phyloP scores from a whole-genome alignment of 1,139 yeast species.

The Yamadazyma atmosphaerica region DNA sequence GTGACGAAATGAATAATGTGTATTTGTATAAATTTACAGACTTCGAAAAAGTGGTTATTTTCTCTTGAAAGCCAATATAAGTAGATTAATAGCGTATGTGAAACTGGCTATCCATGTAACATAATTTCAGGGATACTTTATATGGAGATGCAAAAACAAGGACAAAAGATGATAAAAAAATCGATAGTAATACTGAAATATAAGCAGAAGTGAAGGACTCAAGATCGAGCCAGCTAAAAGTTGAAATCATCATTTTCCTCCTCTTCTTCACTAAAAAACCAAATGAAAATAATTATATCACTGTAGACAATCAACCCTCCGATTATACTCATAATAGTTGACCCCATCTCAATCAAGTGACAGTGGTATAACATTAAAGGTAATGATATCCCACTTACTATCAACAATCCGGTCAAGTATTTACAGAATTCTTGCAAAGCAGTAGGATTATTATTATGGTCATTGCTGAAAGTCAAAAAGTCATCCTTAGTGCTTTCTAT shows the following conservation, averaged over 20 bases:
- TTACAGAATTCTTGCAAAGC: constrained; percentile 60
- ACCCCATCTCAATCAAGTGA: constrained; percentile 53
- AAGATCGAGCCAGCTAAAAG: constrained; percentile 22
- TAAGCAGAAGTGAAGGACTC: neutral
- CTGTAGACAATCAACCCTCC: constrained; percentile 76
- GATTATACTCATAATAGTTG: constrained; percentile 61
- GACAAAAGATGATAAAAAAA: neutral
- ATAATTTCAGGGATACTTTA: neutral
- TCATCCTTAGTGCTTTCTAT: constrained; percentile 51
- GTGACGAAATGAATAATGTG: neutral
- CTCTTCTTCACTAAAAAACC: constrained; percentile 64
- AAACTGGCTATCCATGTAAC: neutral
- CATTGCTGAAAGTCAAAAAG: constrained; percentile 62
- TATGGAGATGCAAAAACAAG: neutral
- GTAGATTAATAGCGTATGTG: neutral
- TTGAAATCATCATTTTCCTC: constrained; percentile 56
- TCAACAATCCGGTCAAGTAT: constrained; percentile 63
- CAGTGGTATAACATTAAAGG: constrained; percentile 68
- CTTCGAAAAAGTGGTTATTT: neutral
- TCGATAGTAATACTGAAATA: neutral
- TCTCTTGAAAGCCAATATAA: neutral
- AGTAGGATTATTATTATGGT: constrained; percentile 40
- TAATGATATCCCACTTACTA: constrained; percentile 66
- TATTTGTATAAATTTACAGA: constrained; percentile 1
- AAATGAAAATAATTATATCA: constrained; percentile 66